Conservation (phyloP, 495 filamentous ascomycete genomes). For the Poronia punctata region DNA sequence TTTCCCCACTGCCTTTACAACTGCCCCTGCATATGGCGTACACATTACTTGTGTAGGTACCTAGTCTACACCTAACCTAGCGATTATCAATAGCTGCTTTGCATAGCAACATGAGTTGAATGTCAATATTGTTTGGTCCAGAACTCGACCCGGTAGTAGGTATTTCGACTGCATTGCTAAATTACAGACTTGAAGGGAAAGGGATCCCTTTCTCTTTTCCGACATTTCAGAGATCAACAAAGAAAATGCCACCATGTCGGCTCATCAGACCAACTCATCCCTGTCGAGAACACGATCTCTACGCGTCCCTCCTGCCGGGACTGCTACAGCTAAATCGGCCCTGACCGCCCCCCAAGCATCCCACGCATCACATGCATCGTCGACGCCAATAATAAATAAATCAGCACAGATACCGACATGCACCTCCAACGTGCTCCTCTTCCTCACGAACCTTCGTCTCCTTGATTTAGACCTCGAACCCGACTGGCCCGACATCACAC, state of each 20-base stretch:
- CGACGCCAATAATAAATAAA: slow-evolving; percentile 8
- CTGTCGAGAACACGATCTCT: slow-evolving; percentile 20
- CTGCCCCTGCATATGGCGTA: too few species aligned
- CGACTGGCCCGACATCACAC: slow-evolving; percentile 70
- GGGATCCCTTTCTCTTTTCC: background rate
- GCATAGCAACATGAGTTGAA: too few species aligned
- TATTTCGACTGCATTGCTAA: too few species aligned
- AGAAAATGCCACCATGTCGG: slow-evolving; percentile 25
- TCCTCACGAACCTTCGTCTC: slow-evolving; percentile 72
- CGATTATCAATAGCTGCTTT: too few species aligned
- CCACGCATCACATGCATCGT: too few species aligned
- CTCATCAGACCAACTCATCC: slow-evolving; percentile 16
- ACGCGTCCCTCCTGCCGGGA: slow-evolving; percentile 16
- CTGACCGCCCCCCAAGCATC: slow-evolving; percentile 23
- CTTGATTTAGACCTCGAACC: slow-evolving; percentile 65
- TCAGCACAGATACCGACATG: slow-evolving; percentile 17
- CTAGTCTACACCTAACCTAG: too few species aligned
- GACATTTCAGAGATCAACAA: background rate
- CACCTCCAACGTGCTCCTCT: slow-evolving; percentile 55
- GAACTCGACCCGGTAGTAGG: too few species aligned
- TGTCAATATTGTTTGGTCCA: too few species aligned
- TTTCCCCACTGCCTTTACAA: too few species aligned
- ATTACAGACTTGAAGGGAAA: too few species aligned
- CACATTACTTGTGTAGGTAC: too few species aligned
- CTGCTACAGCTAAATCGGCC: slow-evolving; percentile 21